phyloP scores from a whole-genome alignment of 179 eudicot genomes.

The Carnegiea gigantea region DNA sequence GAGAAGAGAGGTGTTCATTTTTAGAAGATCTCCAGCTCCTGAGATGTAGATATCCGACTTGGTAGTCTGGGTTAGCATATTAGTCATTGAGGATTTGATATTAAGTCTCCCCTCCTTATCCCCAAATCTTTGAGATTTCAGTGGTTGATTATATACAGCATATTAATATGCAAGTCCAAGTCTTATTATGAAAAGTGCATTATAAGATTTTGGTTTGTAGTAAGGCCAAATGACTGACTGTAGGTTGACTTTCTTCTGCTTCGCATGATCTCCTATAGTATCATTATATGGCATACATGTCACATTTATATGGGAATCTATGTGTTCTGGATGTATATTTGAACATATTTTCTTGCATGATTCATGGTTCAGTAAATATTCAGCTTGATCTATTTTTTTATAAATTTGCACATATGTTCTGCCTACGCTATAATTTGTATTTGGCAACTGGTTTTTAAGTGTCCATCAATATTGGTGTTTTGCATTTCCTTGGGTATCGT shows the following conservation, averaged over 20 bases:
- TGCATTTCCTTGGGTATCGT: too few species aligned
- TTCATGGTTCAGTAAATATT: not conserved
- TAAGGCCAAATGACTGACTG: not conserved
- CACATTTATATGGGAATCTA: not conserved
- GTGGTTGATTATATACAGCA: not conserved
- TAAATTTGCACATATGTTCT: not conserved
- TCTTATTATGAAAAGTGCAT: not conserved
- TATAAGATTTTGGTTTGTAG: not conserved
- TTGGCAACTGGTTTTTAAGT: not conserved
- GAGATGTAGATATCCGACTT: too few species aligned
- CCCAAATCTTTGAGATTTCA: not conserved
- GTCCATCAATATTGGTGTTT: too few species aligned
- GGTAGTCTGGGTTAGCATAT: not conserved
- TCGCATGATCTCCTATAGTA: not conserved
- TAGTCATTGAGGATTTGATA: not conserved
- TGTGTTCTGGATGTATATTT: not conserved
- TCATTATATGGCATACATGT: not conserved
- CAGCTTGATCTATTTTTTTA: not conserved
- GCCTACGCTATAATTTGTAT: not conserved
- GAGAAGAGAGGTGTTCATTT: too few species aligned
- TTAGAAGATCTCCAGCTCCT: too few species aligned
- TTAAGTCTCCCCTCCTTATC: not conserved
- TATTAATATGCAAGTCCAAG: not conserved
- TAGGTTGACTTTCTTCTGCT: not conserved
- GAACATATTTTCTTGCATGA: not conserved